Evolutionary conservation across 139 green algal genomes (phyloP), one percentile per base, ranked within the genome.

Genomic region (Tetratostichococcus sp.): DNA sequence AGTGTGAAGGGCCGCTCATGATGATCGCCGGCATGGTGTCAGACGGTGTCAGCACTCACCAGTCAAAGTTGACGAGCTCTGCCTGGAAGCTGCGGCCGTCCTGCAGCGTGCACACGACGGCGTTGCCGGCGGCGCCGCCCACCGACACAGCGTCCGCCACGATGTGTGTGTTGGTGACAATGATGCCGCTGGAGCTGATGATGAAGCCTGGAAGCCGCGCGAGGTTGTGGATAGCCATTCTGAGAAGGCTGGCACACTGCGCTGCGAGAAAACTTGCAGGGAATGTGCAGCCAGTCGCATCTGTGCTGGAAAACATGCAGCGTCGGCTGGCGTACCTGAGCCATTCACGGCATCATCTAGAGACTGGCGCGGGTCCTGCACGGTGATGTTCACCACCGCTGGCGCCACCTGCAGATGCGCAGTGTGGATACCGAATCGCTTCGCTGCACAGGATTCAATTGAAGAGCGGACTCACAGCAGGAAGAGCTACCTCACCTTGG

Each of bases 101-200:
- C 74, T 91, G 85, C 28, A 96, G 75, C 31, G 91, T 88, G 23
- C 95, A 84, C 4, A 81, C 67, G 62, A 90, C 76, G 70, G 31
- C 22, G 69, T 67, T 72, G 72, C 30, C 32, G 75, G 35, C 66
- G 67, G 23, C 70, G n/a, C 65, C 70, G 16, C 8, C 50, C 28
- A 28, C 65, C 43, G 74, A 30, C 1, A 88, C 67, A 6, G 82
- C 85, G 28, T 86, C 87, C 14, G 81, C 76, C 22, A 96, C 82
- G 17, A 95, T 91, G 76, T 97, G 92, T 26, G 89, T 89, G 66
- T 95, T 96, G 71, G 91, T 96, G 34, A 94, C 74, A 30, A 95
- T 91, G 66, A 74, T 82, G 30, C 91, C 90, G 33, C 79, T 72
- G 0, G 83, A 19, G 34, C 85, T 73, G 28, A 93, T 81, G 21